phyloP scores from a whole-genome alignment of 306 rosid genomes.

The Biancaea sappan region DNA sequence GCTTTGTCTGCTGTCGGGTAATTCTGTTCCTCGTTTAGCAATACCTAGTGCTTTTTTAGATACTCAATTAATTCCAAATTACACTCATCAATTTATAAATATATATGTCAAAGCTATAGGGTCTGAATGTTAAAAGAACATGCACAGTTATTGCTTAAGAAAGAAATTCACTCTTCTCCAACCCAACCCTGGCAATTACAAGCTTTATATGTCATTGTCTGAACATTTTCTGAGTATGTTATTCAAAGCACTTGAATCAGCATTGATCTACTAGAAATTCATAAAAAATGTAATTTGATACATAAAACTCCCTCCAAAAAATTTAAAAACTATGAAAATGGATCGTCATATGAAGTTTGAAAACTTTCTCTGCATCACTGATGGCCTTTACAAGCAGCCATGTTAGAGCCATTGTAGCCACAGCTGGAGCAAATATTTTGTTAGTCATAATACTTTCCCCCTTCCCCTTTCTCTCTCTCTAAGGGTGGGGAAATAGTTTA shows the following conservation, averaged over 20 bases:
- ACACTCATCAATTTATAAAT: background rate
- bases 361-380: background rate
- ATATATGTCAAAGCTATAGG: background rate
- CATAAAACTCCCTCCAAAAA: too few relatives aligned
- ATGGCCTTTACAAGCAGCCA: background rate
- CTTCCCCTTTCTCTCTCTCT: background rate
- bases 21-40: slow-evolving; percentile 14
- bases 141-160: background rate
- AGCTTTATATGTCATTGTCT: slow-evolving; percentile 9
- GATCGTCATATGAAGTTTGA: background rate
- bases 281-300: background rate
- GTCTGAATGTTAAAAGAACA: background rate
- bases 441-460: background rate
- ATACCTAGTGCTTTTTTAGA: slow-evolving; percentile 3
- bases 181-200: background rate
- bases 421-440: background rate
- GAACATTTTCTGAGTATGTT: background rate
- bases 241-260: background rate
- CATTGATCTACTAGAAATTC: background rate
- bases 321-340: background rate
- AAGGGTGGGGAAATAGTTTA: background rate
- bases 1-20: slow-evolving; percentile 18
- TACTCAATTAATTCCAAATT: background rate
- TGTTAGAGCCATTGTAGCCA: slow-evolving; percentile 15
- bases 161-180: background rate